Conservation (phyloP, 768 basidiomycete genomes). For the Tricholoma furcatifolium region DNA sequence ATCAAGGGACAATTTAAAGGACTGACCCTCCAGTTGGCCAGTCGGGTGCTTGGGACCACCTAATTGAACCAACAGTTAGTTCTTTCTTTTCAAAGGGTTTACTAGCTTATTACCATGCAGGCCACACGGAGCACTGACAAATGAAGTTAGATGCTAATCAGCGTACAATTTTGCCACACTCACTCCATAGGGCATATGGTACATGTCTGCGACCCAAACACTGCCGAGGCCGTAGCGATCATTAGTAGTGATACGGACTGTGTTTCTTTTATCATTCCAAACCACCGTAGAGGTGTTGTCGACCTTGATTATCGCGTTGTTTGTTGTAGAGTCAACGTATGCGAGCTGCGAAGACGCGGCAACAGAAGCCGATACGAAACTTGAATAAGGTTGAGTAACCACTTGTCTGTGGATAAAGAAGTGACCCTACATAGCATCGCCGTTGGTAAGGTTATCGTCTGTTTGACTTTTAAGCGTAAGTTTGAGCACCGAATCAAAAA, state of each 20-base stretch:
- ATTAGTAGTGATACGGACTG: constrained; percentile 59
- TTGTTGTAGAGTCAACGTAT: constrained; percentile 59
- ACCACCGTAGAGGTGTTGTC: constrained; percentile 62
- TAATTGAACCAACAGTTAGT: constrained; percentile 4
- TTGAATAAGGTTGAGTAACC: constrained; percentile 18
- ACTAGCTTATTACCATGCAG: constrained; percentile 44
- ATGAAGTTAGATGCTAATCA: neutral
- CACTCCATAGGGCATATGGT: constrained; percentile 65
- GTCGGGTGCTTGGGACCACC: constrained; percentile 51
- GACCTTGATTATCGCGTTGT: constrained; percentile 74
- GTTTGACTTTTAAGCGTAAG: too few species aligned
- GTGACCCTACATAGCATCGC: constrained; percentile 48
- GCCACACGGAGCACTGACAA: constrained; percentile 68
- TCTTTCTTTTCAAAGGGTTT: neutral
- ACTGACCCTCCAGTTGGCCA: constrained; percentile 65
- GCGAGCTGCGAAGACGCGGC: constrained; percentile 52
- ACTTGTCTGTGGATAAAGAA: neutral
- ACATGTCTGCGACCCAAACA: constrained; percentile 63
- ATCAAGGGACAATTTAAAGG: neutral
- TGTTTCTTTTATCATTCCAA: constrained; percentile 60
- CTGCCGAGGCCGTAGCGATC: constrained; percentile 58
- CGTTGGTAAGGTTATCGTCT: constrained; percentile 74
- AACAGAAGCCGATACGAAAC: constrained; percentile 48
- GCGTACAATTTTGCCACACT: constrained; percentile 17
- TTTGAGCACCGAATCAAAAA: too few species aligned